Percentiles rank a stretch among this genome's conserved stretches.
These are phyloP conservation scores for Hibiscus tridactylites DNA, from an alignment of 345 rosid genomes.

Conservation along the genomic window DNA sequence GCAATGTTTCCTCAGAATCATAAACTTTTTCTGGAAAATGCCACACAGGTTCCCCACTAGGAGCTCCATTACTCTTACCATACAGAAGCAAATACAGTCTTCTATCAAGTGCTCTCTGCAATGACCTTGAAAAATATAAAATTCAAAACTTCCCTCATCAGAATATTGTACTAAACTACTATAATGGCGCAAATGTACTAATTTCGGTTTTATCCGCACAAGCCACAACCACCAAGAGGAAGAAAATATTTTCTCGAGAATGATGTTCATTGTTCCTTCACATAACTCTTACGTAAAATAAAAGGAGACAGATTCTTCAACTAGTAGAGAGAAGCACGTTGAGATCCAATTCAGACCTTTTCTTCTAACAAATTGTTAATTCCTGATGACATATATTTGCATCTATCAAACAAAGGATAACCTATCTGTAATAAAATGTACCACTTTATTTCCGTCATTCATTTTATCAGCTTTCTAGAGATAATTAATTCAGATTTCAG, in stretches of 20 bases:
- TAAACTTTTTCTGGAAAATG: slow-evolving; percentile 90
- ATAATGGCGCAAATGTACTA: neutral
- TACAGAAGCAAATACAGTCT: slow-evolving; percentile 76
- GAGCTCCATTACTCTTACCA: slow-evolving; percentile 50
- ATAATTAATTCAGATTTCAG: neutral
- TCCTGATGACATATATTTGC: neutral
- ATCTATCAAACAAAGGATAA: neutral
- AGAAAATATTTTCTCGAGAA: neutral
- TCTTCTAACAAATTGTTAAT: neutral
- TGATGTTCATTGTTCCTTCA: neutral
- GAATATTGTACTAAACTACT: neutral
- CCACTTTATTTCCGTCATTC: slow-evolving; percentile 66
- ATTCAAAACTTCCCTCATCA: neutral
- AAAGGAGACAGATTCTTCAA: neutral
- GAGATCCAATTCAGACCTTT: neutral
- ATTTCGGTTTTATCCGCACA: neutral
- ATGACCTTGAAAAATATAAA: slow-evolving; percentile 30
- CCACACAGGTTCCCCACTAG: slow-evolving; percentile 63
- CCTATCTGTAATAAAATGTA: neutral
- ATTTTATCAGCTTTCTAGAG: slow-evolving; percentile 61
- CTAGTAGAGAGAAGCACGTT: neutral
- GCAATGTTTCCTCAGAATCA: slow-evolving; percentile 83
- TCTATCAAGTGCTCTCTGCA: slow-evolving; percentile 81
- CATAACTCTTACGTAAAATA: neutral
- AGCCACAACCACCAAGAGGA: neutral